Evolutionary conservation across 306 rosid species (phyloP), one percentile per base, ranked within the genome.

Genomic region (Vigna angularis): DNA sequence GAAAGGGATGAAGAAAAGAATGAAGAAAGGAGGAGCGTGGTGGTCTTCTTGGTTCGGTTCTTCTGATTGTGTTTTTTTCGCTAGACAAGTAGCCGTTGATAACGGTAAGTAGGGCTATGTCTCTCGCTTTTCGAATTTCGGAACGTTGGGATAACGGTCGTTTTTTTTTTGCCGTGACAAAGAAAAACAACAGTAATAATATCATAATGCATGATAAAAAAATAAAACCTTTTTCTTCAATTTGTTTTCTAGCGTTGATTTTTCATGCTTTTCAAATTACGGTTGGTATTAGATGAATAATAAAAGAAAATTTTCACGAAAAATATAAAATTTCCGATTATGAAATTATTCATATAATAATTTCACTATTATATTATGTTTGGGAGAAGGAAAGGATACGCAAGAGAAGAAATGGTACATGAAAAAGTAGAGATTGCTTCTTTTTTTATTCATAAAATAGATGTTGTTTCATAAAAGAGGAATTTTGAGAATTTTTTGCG

Each of bases 61-160:
- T 61, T 61, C 32, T 22, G 40, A 58, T n/a, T 58, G 62, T 3
- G 32, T 58, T 26, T 18, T 61, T 30, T 30, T 14, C 6, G 36
- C 3, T 32, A 45, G 50, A 7, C 34, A 72, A 64, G 11, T 30
- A 75, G 80, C 84, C 85, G 89, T 89, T 83, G 86, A 82, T 78
- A 88, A 91, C 90, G 90, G 93, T 84, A 83, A 79, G 68, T 66
- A 28, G 34, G 40, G 74, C 10, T n/a, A 61, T 42, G 47, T 9
- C 7, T 34, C 42, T n/a, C 17, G 9, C 16, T 69, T 84, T 83
- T 86, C 75, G 18, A 83, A 91, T 75, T 78, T 72, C 52, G 11
- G 85, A 84, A 82, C 83, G 87, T 80, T 88, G 81, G 4, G 55
- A 13, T 67, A 91, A 91, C 94, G 97, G 93, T 91, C 94, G 74